These are phyloP conservation scores for Chlorella sorokiniana DNA, from an alignment of 139 green algal genomes.

Conservation along the genomic window DNA sequence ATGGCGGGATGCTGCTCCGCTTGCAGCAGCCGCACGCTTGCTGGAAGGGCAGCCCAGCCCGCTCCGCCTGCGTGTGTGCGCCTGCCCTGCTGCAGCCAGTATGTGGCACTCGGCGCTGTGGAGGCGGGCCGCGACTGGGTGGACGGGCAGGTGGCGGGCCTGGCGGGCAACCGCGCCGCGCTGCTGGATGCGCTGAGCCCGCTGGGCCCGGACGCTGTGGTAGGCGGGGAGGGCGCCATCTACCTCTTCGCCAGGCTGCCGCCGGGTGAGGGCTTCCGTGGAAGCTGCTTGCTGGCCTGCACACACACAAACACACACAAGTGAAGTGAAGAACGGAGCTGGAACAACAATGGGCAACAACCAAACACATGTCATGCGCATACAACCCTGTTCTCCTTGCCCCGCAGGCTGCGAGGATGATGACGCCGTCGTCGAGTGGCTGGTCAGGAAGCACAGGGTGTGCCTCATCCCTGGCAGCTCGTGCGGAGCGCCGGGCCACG, in stretches of 20 bases:
- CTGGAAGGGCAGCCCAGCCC: not conserved
- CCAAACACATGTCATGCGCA: no score
- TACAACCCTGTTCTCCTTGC: not conserved
- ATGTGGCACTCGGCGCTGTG: conserved; percentile 71
- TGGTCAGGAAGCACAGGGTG: conserved; percentile 84
- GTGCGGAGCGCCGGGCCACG: conserved; percentile 81
- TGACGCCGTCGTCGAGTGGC: conserved; percentile 78
- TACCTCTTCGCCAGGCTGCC: conserved; percentile 91
- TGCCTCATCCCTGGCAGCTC: conserved; percentile 87
- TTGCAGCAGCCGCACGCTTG: no score
- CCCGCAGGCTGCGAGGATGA: conserved; percentile 64
- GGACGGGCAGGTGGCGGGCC: conserved; percentile 36
- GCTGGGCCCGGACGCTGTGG: conserved; percentile 54
- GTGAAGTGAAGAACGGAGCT: no score
- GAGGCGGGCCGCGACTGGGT: conserved; percentile 65
- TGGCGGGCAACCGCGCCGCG: conserved; percentile 60
- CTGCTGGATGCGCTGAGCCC: conserved; percentile 73
- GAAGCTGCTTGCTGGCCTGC: not conserved
- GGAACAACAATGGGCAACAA: no score
- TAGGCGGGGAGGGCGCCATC: conserved; percentile 86
- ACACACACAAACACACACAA: not conserved
- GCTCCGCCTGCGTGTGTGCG: not conserved
- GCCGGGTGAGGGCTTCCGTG: conserved; percentile 3
- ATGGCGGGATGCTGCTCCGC: no score
- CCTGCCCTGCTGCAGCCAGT: conserved; percentile 57